Evolutionary conservation across 192 early-diverging fungal species (phyloP).

Genomic region (Podila minutissima): DNA sequence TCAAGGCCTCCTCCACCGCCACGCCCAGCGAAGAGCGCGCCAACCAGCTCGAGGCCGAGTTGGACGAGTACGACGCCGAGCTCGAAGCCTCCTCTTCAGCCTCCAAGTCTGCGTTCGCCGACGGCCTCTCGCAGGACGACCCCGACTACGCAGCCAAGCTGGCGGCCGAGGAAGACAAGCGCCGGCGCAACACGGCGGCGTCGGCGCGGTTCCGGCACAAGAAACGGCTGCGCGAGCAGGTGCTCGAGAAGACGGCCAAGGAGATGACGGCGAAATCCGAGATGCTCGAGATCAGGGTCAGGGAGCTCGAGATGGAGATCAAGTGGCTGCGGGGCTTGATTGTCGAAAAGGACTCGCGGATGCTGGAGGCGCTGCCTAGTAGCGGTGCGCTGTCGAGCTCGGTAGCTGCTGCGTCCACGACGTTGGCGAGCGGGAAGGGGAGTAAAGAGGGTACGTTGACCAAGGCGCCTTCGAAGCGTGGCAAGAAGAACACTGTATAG

Average conservation of each 20-base stretch:
- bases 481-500: neutral
- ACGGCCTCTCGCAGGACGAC: conserved; percentile 15
- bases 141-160: conserved; percentile 26
- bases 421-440: neutral
- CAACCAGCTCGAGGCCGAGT: conserved; percentile 3
- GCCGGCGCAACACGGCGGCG: conserved; percentile 94
- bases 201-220: conserved; percentile 94
- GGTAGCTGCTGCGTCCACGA: neutral
- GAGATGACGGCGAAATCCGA: conserved; percentile 83
- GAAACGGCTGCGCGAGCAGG: conserved; percentile 93
- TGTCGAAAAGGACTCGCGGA: conserved; percentile 72
- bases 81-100: neutral
- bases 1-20: neutral
- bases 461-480: neutral
- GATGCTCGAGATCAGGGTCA: conserved; percentile 79
- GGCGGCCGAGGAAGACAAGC: conserved; percentile 84
- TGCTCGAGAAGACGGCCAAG: conserved; percentile 81
- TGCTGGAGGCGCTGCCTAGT: conserved; percentile 7
- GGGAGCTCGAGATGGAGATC: conserved; percentile 92
- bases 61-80: conserved; percentile 12
- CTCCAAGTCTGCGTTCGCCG: neutral
- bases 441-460: neutral
- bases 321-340: conserved; percentile 89
- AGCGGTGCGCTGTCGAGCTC: too few species aligned
- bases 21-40: conserved; percentile 1